Conservation (phyloP, 306 rosid species). For the Medicago truncatula region DNA sequence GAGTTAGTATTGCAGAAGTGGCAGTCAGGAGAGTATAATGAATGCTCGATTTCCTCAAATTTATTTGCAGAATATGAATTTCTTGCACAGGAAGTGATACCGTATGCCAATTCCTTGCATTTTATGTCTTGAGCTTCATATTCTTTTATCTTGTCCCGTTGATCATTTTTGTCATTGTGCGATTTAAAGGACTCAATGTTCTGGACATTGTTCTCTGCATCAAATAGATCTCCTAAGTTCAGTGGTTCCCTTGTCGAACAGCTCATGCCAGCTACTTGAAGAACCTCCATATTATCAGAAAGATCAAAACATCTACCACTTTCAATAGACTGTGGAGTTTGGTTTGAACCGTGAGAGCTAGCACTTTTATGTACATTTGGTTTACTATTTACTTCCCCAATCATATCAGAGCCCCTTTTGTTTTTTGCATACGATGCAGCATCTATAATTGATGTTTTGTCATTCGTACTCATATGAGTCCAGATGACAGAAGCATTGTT, state of each 20-base stretch:
- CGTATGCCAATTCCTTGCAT: constrained; percentile 26
- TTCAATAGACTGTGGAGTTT: constrained; percentile 48
- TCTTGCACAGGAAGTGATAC: constrained; percentile 27
- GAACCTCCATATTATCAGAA: constrained; percentile 37
- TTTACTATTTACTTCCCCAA: constrained; percentile 31
- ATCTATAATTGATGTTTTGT: constrained; percentile 34
- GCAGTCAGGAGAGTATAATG: constrained; percentile 39
- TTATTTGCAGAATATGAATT: constrained; percentile 34
- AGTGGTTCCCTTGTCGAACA: constrained; percentile 43
- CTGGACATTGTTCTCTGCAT: constrained; percentile 34
- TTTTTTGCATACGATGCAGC: constrained; percentile 13
- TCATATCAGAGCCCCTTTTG: constrained; percentile 17
- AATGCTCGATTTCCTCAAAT: constrained; percentile 44
- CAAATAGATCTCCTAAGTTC: constrained; percentile 46
- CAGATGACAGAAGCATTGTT: constrained; percentile 3
- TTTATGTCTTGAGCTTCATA: constrained; percentile 40
- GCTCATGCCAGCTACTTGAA: constrained; percentile 38
- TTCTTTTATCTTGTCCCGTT: constrained; percentile 34
- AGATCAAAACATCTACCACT: constrained; percentile 32
- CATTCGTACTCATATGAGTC: constrained; percentile 41
- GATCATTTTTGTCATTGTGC: constrained; percentile 22
- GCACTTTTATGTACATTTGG: constrained; percentile 44
- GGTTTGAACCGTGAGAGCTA: constrained; percentile 54
- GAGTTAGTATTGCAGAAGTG: constrained; percentile 17
- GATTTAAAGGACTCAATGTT: constrained; percentile 32